Base-by-base conservation (phyloP, 805 yeast genomes). In the Ogataea neopini region DNA sequence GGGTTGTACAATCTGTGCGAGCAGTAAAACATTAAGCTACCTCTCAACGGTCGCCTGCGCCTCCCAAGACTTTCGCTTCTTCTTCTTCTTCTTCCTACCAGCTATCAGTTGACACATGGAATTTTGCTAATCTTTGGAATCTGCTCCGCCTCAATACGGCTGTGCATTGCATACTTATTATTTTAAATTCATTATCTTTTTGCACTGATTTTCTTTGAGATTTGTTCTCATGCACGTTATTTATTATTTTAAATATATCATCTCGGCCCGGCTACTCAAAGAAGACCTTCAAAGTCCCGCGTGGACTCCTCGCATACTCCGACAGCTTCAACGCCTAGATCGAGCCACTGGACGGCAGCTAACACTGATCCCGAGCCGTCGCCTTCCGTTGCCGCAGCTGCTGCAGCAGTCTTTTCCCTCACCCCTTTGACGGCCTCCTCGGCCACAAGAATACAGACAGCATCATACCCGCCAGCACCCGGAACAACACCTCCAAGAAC, bases 381-480 rank as follows among this genome's bases (percentile, higher is more conserved):
- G 34, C 34, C 18, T 30, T 13, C 34, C 34, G 34, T 15, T 4
- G 34, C 17, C 0, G 47, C 42, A 4, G 59, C 34, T 18, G 34
- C 17, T 4, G 34, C 17, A 0, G 47, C 42, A 4, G 59, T 54
- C 4, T 26, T 25, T 2, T 37, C 19, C 10, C 47, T 22, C n/a
- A 81, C 70, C 9, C 56, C 50, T 2, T 58, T 64, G 2, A 77
- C 62, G 2, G 77, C 63, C 1, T 66, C 59, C 22, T 76, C 80
- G 1, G 77, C 73, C 2, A 85, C 84, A 22, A 94, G 66, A 22
- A 92, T 59, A 47, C 95, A 79, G 15, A 94, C 79, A 0, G 99
- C 99, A 70, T 94, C 99, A 62, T 83, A 86, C 0, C 99, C 99
- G 22, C 99, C 99, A 0, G 99, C 99, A 2, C 99, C 99, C 0